phyloP scores from a whole-genome alignment of 1,139 yeast species.

The Blastobotrys apis region DNA sequence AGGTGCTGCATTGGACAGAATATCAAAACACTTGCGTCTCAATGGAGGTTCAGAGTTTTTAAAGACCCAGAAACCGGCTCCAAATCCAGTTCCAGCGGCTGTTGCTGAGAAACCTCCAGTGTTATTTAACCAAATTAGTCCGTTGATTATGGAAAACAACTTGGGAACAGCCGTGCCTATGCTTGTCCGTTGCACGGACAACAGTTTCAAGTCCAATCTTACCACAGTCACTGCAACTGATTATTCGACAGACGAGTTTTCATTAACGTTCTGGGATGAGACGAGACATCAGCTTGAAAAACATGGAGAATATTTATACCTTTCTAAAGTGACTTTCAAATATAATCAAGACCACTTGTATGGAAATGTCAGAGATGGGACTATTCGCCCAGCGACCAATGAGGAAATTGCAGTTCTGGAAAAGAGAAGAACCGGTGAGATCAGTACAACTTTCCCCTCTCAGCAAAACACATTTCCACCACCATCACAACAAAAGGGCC shows the following conservation, averaged over 20 bases:
- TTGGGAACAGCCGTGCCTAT: too few relatives aligned
- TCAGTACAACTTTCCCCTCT: not conserved
- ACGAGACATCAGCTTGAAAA: not conserved
- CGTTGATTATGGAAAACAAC: not conserved
- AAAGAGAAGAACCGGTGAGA: not conserved
- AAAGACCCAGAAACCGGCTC: not conserved
- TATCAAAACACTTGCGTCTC: not conserved
- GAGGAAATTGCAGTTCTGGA: not conserved
- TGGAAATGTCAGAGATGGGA: constrained; percentile 11
- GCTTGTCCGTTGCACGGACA: constrained; percentile 2
- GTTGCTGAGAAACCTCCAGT: not conserved
- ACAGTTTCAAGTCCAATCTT: not conserved
- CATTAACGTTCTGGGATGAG: constrained; percentile 7
- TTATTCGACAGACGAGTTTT: constrained; percentile 1
- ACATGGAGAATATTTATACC: constrained; percentile 1
- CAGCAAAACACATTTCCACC: not conserved
- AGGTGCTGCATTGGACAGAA: not conserved
- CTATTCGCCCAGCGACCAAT: not conserved
- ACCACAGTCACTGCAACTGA: constrained; percentile 3
- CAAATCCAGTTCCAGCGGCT: not conserved
- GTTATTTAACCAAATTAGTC: not conserved
- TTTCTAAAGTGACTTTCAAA: constrained; percentile 1
- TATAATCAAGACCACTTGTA: not conserved
- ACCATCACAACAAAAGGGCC: not conserved
- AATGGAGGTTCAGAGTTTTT: not conserved